Base-by-base conservation (phyloP, 2,329 filamentous ascomycete genomes). In the Cercospora berteroae region DNA sequence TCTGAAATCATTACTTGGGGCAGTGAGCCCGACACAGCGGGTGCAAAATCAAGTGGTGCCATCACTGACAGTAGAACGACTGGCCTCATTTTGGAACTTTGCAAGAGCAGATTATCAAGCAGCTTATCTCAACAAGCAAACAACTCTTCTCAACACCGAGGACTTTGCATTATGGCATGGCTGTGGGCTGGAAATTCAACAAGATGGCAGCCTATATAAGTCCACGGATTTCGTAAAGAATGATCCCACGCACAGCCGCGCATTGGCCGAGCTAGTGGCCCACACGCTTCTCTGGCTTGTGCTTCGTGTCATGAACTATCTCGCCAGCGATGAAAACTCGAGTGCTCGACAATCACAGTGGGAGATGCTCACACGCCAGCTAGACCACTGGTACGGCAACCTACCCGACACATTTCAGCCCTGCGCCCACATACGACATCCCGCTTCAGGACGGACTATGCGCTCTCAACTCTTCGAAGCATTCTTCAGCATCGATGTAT, bases 41-140 rank as follows among this genome's bases (percentile, higher is more conserved):
- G 65, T 65, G 79, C 33, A 81, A 81, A 71, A 81, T 25, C 78
- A 84, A 27, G 77, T 80, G 39, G 74, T 79, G 5, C 80, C 79
- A 8, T 79, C 79, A 16, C 81, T 85, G 2, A 87, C 85, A 0
- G 84, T 84, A 69, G 86, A 82, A n/a, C 81, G 86, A 8, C 83
- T 81, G 74, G 87, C 87, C 13, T 87, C 85, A 0, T 89, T 90
- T 73, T 90, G 88, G 88, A 89, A 89, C 71, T 88, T 89, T 76
- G 88, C 87, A n/a, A 81, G 87, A 60, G 74, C 75, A 25, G 76
- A 77, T 65, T 77, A 77, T 33, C 75, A 77, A 67, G 75, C 76
- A 27, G 74, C 70, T 80, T 83, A 85, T 70, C 85, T 88, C 71
- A 88, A 88, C 69, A 84, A 87, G 70, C 82, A 82, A 33, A 83